A percentile compares a stretch with the other conserved stretches of the same genome.
Conservation (phyloP, 345 rosid genomes). For the Kandelia obovata region DNA sequence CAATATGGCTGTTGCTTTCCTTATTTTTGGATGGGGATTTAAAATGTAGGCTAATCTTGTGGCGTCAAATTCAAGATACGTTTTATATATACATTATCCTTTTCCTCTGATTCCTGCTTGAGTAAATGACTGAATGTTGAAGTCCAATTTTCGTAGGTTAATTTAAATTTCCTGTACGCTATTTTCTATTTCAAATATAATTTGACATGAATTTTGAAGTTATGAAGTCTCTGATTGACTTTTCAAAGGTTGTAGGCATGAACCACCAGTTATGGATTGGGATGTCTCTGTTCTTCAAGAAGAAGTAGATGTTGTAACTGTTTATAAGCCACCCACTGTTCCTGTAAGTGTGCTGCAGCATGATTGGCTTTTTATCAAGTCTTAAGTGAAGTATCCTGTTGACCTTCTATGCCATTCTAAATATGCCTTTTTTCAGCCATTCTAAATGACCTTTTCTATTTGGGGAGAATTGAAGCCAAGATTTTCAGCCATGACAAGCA, state of each 20-base stretch:
- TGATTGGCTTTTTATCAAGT: neutral
- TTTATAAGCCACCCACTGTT: constrained; percentile 79
- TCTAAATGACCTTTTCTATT: neutral
- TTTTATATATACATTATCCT: no score
- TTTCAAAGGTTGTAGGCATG: constrained; percentile 68
- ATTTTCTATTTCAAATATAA: neutral
- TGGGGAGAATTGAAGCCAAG: no score
- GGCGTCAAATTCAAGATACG: no score
- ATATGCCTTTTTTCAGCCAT: neutral
- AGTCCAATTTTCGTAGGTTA: no score
- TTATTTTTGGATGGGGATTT: no score
- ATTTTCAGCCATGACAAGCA: no score
- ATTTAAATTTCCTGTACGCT: no score
- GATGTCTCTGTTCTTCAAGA: constrained; percentile 56
- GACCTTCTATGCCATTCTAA: no score
- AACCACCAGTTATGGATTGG: constrained; percentile 71
- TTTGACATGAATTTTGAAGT: constrained; percentile 5
- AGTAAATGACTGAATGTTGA: no score
- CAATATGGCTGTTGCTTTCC: neutral
- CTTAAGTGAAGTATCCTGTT: neutral
- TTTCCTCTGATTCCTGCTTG: no score
- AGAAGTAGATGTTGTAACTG: constrained; percentile 71
- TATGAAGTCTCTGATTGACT: constrained; percentile 30
- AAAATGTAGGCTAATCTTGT: no score
- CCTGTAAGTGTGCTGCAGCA: constrained; percentile 57